Evolutionary conservation across 1,284 basidiomycete species (phyloP), one percentile per base, ranked within the genome.

Genomic region (Cerioporus squamosus): DNA sequence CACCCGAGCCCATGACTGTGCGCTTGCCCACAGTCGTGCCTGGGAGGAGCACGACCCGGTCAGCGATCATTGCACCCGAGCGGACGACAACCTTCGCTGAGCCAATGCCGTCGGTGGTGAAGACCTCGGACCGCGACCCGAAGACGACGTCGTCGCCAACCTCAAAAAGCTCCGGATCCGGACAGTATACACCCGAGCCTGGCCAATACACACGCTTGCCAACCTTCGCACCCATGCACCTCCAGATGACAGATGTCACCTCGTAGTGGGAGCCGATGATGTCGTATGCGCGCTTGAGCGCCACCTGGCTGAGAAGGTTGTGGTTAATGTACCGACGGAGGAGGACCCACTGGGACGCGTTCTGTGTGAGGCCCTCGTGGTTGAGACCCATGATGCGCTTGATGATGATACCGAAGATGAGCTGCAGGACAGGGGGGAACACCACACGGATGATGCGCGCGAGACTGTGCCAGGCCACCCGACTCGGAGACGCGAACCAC

Each of bases 181-280:
- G 71, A 53, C 79, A 80, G 63, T 76, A 74, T 38, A 81, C 68
- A 14, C 79, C 77, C 17, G 76, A 77, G 10, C 76, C 77, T 14
- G 79, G 79, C 79, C 79, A 80, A 64, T 80, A 81, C n/a, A 81
- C 74, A 6, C 76, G 74, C 58, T 73, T 70, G 18, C 79, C 79
- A 22, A 80, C 68, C 66, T 79, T 79, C 23, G 79, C 79, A 20
- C 79, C 79, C 79, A 80, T 80, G 31, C 72, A 68, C 6, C 79
- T 71, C 61, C 75, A 80, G 12, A 75, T 51, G 47, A 64, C n/a
- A 69, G 78, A 65, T 3, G 79, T 78, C 36, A 72, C 65, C 62
- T 79, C 77, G 59, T 79, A 80, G 62, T 81, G 79, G 1, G 70
- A 73, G 1, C 79, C 79, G 23, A 81, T 63, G 51, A 81, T 74